Percentiles rank a stretch among this genome's conserved stretches.
phyloP scores from a whole-genome alignment of 2,329 filamentous ascomycete species.

The Huntiella savannae region DNA sequence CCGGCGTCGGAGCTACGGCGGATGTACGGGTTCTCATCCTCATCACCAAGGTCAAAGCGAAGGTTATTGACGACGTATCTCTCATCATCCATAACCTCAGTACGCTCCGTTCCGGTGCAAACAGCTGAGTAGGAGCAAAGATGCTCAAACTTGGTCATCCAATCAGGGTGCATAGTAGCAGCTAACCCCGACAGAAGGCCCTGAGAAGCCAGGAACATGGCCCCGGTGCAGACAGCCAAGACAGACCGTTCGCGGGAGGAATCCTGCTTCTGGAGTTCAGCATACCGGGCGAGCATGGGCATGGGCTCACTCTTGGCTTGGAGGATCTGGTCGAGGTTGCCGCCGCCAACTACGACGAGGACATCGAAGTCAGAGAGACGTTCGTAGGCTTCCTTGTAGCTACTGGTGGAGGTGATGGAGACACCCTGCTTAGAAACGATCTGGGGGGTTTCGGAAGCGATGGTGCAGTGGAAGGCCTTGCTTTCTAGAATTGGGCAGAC shows the following conservation, averaged over 20 bases:
- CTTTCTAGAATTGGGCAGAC: constrained; percentile 22
- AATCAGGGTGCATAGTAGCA: constrained; percentile 68
- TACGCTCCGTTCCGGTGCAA: constrained; percentile 53
- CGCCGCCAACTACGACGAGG: constrained; percentile 52
- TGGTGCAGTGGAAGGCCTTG: constrained; percentile 39
- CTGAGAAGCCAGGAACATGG: constrained; percentile 56
- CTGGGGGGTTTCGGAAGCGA: constrained; percentile 33
- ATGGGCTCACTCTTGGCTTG: constrained; percentile 51
- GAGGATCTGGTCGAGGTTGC: constrained; percentile 43
- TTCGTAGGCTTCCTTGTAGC: constrained; percentile 60
- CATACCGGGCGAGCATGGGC: constrained; percentile 53
- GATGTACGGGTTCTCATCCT: constrained; percentile 71
- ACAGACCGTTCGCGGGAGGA: constrained; percentile 64
- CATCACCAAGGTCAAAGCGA: constrained; percentile 64
- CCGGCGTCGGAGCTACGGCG: constrained; percentile 45
- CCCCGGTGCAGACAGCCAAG: constrained; percentile 61
- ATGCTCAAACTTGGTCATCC: constrained; percentile 62
- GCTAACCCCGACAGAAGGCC: constrained; percentile 62
- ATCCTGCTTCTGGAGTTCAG: constrained; percentile 62
- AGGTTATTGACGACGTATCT: constrained; percentile 85
- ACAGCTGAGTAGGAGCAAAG: constrained; percentile 56
- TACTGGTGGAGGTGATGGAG: constrained; percentile 53
- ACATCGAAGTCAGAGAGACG: constrained; percentile 60
- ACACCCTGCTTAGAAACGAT: constrained; percentile 43
- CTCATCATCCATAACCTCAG: constrained; percentile 62